Evolutionary conservation across 495 filamentous ascomycete genomes (phyloP).

Genomic region (Tirmania nivea): DNA sequence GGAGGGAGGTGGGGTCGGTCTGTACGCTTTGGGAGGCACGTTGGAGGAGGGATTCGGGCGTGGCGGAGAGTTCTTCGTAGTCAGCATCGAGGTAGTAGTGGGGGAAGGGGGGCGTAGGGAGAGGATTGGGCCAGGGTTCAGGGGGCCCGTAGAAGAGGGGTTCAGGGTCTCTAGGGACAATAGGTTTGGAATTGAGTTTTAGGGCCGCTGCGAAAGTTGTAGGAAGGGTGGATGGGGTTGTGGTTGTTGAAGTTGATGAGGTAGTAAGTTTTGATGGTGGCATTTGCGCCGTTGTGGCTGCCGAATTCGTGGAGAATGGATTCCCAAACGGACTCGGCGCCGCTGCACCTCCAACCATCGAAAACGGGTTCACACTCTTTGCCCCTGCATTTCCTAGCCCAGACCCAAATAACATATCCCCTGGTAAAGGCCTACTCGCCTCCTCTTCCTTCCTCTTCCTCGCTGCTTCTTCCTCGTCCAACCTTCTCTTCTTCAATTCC

Average conservation of each 20-base stretch:
- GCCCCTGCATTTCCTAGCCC: neutral
- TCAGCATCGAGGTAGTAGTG: constrained; percentile 74
- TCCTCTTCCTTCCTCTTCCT: constrained; percentile 22
- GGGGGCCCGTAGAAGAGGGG: constrained; percentile 16
- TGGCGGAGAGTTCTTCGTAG: constrained; percentile 56
- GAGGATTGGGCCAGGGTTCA: constrained; percentile 57
- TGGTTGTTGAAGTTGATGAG: constrained; percentile 15
- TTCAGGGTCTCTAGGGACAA: no score
- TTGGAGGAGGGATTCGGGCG: constrained; percentile 13
- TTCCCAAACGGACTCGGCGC: constrained; percentile 18
- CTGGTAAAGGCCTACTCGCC: constrained; percentile 11
- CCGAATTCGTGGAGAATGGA: constrained; percentile 31
- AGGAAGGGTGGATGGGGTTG: constrained; percentile 3
- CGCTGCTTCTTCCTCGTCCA: constrained; percentile 14
- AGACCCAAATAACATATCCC: constrained; percentile 33
- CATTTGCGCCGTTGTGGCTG: constrained; percentile 21
- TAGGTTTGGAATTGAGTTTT: no score
- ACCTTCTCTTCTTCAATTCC: constrained; percentile 10
- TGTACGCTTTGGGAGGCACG: constrained; percentile 16
- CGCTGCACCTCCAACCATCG: neutral
- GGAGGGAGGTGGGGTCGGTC: constrained; percentile 23
- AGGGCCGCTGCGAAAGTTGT: no score
- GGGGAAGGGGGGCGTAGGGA: constrained; percentile 45
- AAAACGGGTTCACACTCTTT: constrained; percentile 10
- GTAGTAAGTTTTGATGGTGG: constrained; percentile 22